phyloP scores from a whole-genome alignment of 2,329 filamentous ascomycete genomes.

The Aspergillus texensis region DNA sequence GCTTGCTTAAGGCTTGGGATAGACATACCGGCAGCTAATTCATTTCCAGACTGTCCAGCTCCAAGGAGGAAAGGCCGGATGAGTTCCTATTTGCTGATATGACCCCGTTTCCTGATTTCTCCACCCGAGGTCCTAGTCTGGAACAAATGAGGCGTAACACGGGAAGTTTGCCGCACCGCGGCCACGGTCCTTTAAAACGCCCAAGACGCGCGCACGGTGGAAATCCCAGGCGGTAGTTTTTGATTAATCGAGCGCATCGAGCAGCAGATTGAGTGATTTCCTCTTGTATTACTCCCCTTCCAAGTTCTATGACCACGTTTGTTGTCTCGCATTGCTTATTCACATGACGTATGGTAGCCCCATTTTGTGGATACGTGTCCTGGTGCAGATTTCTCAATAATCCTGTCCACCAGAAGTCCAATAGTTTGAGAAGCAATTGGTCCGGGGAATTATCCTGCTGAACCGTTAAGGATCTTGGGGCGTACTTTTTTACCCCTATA shows the following conservation, averaged over 20 bases:
- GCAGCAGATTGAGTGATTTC: conserved; percentile 5
- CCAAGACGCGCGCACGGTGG: conserved; percentile 4
- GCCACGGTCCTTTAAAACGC: conserved; percentile 11
- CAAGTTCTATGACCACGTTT: conserved; percentile 7
- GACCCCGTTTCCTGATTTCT: conserved; percentile 12
- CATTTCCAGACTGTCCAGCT: conserved; percentile 12
- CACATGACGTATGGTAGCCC: conserved; percentile 2
- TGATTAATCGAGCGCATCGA: conserved; percentile 2
- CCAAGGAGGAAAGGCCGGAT: conserved; percentile 16
- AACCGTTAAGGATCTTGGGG: conserved; percentile 1
- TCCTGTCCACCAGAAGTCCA: conserved; percentile 1
- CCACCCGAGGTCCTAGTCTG: conserved; percentile 17
- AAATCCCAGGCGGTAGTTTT: conserved; percentile 4
- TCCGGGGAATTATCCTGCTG: background rate
- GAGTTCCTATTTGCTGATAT: conserved; percentile 24
- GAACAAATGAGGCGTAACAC: conserved; percentile 26
- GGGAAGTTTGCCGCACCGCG: conserved; percentile 19
- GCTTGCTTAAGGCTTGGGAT: conserved; percentile 14
- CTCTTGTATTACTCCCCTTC: conserved; percentile 3
- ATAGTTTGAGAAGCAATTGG: conserved; percentile 3
- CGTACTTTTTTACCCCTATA: background rate
- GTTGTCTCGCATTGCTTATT: conserved; percentile 5
- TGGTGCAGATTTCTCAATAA: conserved; percentile 4
- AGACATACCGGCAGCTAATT: conserved; percentile 14
- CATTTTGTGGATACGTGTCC: conserved; percentile 3